Percentiles rank a stretch among this genome's conserved stretches.
These are phyloP conservation scores for Phoenix roebelenii DNA, from an alignment of 176 grass and related monocot species.

Conservation along the genomic window DNA sequence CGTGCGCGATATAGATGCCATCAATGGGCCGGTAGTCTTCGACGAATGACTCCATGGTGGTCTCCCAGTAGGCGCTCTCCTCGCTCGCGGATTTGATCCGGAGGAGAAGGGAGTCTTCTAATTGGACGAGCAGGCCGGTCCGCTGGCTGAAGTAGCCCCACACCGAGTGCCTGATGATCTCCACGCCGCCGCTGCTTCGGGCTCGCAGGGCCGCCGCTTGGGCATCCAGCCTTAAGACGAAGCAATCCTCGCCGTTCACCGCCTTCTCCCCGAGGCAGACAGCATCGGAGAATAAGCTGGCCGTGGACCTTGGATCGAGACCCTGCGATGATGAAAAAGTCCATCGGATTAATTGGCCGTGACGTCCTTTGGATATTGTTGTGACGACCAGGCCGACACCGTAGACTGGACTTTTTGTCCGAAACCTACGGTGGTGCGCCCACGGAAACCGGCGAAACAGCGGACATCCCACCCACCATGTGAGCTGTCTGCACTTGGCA, in stretches of 20 bases:
- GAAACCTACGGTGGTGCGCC: too few relatives aligned
- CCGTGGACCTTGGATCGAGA: constrained; percentile 73
- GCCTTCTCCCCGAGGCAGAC: constrained; percentile 66
- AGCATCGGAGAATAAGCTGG: constrained; percentile 79
- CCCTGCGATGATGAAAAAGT: constrained; percentile 32
- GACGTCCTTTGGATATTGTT: too few relatives aligned
- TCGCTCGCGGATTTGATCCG: constrained; percentile 51
- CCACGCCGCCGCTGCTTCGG: constrained; percentile 72
- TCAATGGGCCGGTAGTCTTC: constrained; percentile 78
- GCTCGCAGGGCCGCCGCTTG: constrained; percentile 67
- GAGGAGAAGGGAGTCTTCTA: constrained; percentile 92
- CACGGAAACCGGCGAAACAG: too few relatives aligned
- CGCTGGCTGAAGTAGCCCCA: constrained; percentile 99
- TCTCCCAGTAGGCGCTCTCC: constrained; percentile 89
- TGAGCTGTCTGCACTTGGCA: too few relatives aligned
- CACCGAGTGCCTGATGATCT: constrained; percentile 86
- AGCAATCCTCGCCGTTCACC: constrained; percentile 74
- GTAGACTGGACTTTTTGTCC: too few relatives aligned
- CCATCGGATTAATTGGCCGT: too few relatives aligned
- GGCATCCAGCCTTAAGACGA: constrained; percentile 86
- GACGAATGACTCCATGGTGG: constrained; percentile 79
- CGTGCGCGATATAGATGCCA: constrained; percentile 87
- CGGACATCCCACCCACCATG: too few relatives aligned
- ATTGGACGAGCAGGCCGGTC: constrained; percentile 76
- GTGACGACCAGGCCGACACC: too few relatives aligned